Percentiles rank a stretch among this genome's conserved stretches.
Conservation (phyloP, 768 basidiomycete species). For the Russula griseocarnosa region DNA sequence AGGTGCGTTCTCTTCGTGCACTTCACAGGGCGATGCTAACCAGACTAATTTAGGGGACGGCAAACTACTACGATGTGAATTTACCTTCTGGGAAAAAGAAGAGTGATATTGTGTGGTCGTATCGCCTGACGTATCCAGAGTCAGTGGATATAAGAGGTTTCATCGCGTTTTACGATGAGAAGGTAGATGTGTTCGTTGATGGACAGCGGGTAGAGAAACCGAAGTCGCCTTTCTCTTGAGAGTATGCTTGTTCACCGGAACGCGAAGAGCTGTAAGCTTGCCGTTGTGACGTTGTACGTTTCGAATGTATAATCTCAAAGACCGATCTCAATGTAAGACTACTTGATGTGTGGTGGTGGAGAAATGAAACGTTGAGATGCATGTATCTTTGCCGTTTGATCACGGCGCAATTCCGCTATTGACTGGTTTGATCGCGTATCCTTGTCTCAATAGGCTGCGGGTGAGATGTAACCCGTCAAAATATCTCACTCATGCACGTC, state of each 20-base stretch:
- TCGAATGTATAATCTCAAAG: not conserved
- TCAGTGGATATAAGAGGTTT: conserved; percentile 48
- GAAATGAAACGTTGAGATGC: not conserved
- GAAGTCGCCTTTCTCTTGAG: conserved; percentile 1
- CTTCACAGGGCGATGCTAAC: not conserved
- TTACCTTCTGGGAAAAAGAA: conserved; percentile 44
- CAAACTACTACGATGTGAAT: conserved; percentile 53
- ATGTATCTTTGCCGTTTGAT: not conserved
- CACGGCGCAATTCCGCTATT: not conserved
- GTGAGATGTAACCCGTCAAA: not conserved
- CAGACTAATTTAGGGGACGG: conserved; percentile 45
- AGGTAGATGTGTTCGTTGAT: conserved; percentile 62
- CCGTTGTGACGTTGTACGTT: not conserved
- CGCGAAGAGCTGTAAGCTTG: not conserved
- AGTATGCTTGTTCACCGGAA: not conserved
- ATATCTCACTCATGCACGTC: conserved; percentile 8
- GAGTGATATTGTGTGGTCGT: conserved; percentile 58
- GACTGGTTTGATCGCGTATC: conserved; percentile 6
- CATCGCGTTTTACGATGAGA: conserved; percentile 62
- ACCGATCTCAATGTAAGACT: not conserved
- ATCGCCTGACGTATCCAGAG: conserved; percentile 50
- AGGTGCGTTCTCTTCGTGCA: conserved; percentile 39
- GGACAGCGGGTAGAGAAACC: conserved; percentile 45
- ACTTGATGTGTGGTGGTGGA: too few relatives aligned
- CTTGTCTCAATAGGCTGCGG: not conserved